phyloP scores from a whole-genome alignment of 305 asterid genomes.

The Fraxinus sp. region DNA sequence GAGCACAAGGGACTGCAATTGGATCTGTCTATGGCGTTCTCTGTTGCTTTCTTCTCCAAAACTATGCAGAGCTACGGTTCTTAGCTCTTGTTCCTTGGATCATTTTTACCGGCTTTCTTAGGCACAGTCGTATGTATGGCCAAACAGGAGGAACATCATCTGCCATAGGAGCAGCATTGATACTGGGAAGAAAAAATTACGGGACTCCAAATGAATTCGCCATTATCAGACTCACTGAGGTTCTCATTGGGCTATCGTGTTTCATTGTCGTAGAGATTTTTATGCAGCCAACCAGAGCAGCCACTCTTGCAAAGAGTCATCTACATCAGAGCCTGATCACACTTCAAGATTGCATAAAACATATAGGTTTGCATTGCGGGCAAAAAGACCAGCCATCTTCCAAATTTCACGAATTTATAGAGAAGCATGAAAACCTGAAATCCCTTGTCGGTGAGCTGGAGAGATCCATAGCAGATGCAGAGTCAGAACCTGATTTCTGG shows the following conservation, averaged over 20 bases:
- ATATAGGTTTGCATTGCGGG: slow-evolving; percentile 16
- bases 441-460: slow-evolving; percentile 38
- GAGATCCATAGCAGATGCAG: slow-evolving; percentile 45
- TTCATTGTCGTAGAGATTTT: slow-evolving; percentile 54
- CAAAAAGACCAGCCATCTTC: slow-evolving; percentile 4
- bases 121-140: slow-evolving; percentile 70
- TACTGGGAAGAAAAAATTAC: slow-evolving; percentile 64
- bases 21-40: slow-evolving; percentile 75
- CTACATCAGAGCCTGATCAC: slow-evolving; percentile 25
- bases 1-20: slow-evolving; percentile 79
- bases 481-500: slow-evolving; percentile 75
- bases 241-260: slow-evolving; percentile 53
- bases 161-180: slow-evolving; percentile 63
- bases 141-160: slow-evolving; percentile 72
- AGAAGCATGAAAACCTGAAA: slow-evolving; percentile 33
- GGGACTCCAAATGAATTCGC: slow-evolving; percentile 64
- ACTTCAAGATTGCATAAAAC: slow-evolving; percentile 45
- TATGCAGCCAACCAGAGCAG: slow-evolving; percentile 54
- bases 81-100: slow-evolving; percentile 77
- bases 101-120: slow-evolving; percentile 49
- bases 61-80: slow-evolving; percentile 39
- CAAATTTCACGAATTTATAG: slow-evolving; percentile 31
- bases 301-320: slow-evolving; percentile 54
- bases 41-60: slow-evolving; percentile 52
- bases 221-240: slow-evolving; percentile 53